Percentiles rank a stretch among this genome's conserved stretches.
Conservation (phyloP, 768 basidiomycete genomes). For the Kondoa malvinella region DNA sequence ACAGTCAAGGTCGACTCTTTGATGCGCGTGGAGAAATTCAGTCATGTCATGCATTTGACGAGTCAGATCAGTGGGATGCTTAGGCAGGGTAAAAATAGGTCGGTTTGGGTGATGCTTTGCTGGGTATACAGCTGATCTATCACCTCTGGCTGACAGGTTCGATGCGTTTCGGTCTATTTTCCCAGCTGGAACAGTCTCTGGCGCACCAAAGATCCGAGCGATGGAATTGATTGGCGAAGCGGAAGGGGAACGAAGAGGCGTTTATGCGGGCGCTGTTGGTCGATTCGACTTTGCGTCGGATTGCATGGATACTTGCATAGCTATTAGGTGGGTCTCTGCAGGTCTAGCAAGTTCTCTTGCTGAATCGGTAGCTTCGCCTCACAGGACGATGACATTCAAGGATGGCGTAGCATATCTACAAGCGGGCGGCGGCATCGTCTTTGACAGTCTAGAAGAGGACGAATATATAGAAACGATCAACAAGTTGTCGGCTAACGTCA, state of each 20-base stretch:
- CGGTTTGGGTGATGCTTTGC: not conserved
- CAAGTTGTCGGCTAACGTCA: conserved; percentile 72
- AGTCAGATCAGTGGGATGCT: conserved; percentile 80
- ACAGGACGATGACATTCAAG: conserved; percentile 85
- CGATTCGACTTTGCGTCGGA: conserved; percentile 88
- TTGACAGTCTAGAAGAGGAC: conserved; percentile 92
- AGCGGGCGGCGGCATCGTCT: conserved; percentile 89
- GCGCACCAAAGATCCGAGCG: conserved; percentile 96
- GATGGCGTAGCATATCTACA: conserved; percentile 78
- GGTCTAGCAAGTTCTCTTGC: not conserved
- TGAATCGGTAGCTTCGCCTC: too few species aligned
- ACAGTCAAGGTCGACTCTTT: conserved; percentile 92
- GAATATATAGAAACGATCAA: conserved; percentile 92
- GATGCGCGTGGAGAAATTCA: conserved; percentile 86
- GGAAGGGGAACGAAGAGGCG: conserved; percentile 74
- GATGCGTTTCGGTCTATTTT: conserved; percentile 98
- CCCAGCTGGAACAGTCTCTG: conserved; percentile 95
- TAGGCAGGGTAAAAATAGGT: conserved; percentile 31
- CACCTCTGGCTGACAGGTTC: conserved; percentile 46
- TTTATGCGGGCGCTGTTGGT: conserved; percentile 96
- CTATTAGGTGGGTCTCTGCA: conserved; percentile 40
- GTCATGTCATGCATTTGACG: conserved; percentile 93
- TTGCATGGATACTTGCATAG: conserved; percentile 96
- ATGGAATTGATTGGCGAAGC: conserved; percentile 76
- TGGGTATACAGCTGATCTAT: not conserved